Evolutionary conservation across 257 asterid genomes (phyloP), one percentile per base, ranked within the genome.

Genomic region (Phtheirospermum japonicum): DNA sequence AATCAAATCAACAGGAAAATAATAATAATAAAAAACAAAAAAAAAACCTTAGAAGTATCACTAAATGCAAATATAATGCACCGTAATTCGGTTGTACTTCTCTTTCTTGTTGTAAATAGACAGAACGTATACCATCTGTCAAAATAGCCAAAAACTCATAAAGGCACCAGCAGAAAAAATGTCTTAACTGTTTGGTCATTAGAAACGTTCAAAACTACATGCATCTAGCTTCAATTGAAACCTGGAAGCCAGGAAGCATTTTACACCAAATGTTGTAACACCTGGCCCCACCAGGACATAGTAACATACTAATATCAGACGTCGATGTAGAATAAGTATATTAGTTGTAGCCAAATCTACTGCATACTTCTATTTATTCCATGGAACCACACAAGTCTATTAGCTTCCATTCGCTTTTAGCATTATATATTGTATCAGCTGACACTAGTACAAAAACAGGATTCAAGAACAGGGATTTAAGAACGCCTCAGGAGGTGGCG

Each of bases 81-180:
- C 94, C 87, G 87, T 85, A 11, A 85, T 76, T 66, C 85, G 85
- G 64, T 85, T 75, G 77, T 78, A 65, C 80, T 80, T 82, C 80
- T 85, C 94, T 74, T 80, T 85, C 78, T 82, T 85, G 83, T 80
- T 80, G 89, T 80, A 85, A 57, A 85, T 77, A 40, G 94, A 82
- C 67, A 85, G 77, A 53, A 85, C 94, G 37, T 85, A 85, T 37
- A 85, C 87, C 94, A 85, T 85, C 94, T 85, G 94, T 64, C 72
- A 80, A 70, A 71, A 57, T 5, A 59, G 19, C 37, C 16, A 20
- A 39, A 74, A 64, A 68, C 36, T 43, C 57, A 49, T 14, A 53
- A 16, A 67, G 28, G 64, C 50, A 65, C 48, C 32, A 18, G 67
- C 16, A 40, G 63, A 64, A 51, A 61, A 70, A 48, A 57, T 33